Base-by-base conservation (phyloP, 257 asterid genomes). In the Solanum pimpinellifolium region DNA sequence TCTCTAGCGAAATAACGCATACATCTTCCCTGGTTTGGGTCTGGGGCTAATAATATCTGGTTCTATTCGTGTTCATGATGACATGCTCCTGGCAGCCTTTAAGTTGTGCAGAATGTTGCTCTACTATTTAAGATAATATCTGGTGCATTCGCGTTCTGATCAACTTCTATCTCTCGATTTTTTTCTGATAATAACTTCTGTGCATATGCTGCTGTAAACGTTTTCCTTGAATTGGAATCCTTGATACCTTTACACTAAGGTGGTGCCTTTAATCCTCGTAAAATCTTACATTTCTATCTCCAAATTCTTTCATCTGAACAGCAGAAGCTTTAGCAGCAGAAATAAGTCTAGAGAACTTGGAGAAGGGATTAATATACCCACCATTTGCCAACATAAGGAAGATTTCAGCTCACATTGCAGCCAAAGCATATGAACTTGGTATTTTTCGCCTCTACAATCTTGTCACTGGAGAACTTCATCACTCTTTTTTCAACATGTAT, bases 41-140 rank as follows among this genome's bases (percentile, higher is more conserved):
- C 94, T 96, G 23, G 99, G 99, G 35, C 90, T 95, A 91, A 93
- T 95, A 85, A 95, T 95, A 25, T 95, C 99, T 41, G 99, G 99
- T 33, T 98, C 99, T 37, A 96, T 96, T 86, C 96, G 98, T 31
- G 99, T 95, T 78, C 99, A 95, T 11, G 98, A 94, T 33, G 98
- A 96, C 87, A 96, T 96, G 98, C 99, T 96, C 88, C 91, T 96
- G 75, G 97, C 96, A 85, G 99, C 99, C 87, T 96, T 98, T 96
- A 90, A 96, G 98, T 92, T 89, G 49, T 49, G 44, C 1, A 25
- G 11, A 56, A 15, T 75, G 14, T 60, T 11, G 31, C 12, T 69
- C 66, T 74, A 60, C 16, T 65, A 65, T 33, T n/a, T 35, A 35
- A 31, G 18, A 42, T 76, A 20, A 20, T 59, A 21, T 59, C 25